Base-by-base conservation (phyloP, 305 asterid genomes). In the Nicotiana rustica region DNA sequence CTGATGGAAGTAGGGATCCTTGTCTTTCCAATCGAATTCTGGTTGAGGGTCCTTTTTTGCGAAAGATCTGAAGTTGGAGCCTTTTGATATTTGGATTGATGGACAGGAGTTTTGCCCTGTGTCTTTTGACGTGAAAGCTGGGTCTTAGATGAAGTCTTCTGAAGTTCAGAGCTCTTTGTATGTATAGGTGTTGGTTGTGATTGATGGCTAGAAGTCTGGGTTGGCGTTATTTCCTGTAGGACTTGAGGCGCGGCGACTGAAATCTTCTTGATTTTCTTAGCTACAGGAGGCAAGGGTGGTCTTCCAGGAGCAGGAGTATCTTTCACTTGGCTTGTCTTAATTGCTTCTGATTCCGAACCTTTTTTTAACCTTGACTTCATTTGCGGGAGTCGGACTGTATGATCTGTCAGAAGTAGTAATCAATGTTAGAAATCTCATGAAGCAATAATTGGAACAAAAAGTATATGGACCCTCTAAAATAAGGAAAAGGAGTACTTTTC, bases 301-400 rank as follows among this genome's bases (percentile, higher is more conserved):
- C 13, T 67, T 31, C 21, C 2, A 31, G 47, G 73, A 67, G 10
- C 49, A 33, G 47, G 49, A 67, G 52, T 35, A 67, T 35, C 75
- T 35, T 67, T 67, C 52, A 15, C 21, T 67, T 35, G 21, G 75
- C 25, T 67, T 17, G 49, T 67, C 49, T 15, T 67, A 17, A 67
- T 67, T 67, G 49, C 25, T 35, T 67, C 49, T 67, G 25, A 67
- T 67, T 7, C 75, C 6, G 75, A 35, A 35, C 9, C 73, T 67
- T 33, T 67, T 67, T 35, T 67, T 35, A 67, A 15, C 49, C 25
- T 67, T 6, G 75, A 19, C 49, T 7, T 67, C 25, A 15, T 35
- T 75, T 75, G 29, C 29, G 10, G 47, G 47, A 75, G 66, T 52
- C 15, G 80, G 8, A 75, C 65, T 75, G 80, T 57, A 76, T 73